Percentiles rank a stretch among this genome's conserved stretches.
Evolutionary conservation across 2,329 filamentous ascomycete species (phyloP).

Genomic region (Pleurostoma richardsiae): DNA sequence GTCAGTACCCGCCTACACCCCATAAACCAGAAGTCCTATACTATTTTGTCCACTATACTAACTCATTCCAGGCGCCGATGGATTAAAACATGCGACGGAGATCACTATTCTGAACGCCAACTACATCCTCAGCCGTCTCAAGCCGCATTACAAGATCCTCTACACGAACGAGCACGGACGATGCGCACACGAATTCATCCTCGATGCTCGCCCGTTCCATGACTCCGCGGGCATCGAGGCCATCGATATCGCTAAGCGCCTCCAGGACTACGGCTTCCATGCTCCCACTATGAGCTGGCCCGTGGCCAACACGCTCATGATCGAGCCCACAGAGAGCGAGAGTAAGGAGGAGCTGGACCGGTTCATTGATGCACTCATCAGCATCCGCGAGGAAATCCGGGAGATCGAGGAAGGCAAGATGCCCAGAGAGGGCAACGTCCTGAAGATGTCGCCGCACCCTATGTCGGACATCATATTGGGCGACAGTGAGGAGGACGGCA

Average conservation of each 20-base stretch:
- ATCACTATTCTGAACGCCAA: constrained; percentile 94
- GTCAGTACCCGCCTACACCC: constrained; percentile 15
- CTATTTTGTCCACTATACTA: no score
- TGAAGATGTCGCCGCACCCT: constrained; percentile 86
- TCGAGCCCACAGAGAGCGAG: constrained; percentile 94
- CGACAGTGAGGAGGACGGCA: constrained; percentile 31
- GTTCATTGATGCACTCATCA: constrained; percentile 85
- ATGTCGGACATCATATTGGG: constrained; percentile 71
- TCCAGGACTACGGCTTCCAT: constrained; percentile 97
- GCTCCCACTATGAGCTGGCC: constrained; percentile 97
- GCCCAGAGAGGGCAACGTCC: constrained; percentile 71
- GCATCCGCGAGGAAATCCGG: constrained; percentile 79
- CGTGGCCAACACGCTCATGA: constrained; percentile 93
- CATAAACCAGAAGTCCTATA: no score
- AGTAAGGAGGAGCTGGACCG: constrained; percentile 88
- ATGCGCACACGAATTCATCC: constrained; percentile 96
- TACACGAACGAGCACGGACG: constrained; percentile 86
- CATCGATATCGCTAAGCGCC: constrained; percentile 91
- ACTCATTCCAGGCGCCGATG: constrained; percentile 43
- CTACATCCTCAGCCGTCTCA: constrained; percentile 86
- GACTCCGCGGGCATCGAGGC: constrained; percentile 80
- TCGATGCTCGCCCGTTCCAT: constrained; percentile 82
- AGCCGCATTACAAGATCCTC: constrained; percentile 82
- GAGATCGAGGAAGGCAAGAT: constrained; percentile 75
- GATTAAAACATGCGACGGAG: constrained; percentile 84